phyloP scores from a whole-genome alignment of 441 rosid genomes.

The Gossypium aridum region DNA sequence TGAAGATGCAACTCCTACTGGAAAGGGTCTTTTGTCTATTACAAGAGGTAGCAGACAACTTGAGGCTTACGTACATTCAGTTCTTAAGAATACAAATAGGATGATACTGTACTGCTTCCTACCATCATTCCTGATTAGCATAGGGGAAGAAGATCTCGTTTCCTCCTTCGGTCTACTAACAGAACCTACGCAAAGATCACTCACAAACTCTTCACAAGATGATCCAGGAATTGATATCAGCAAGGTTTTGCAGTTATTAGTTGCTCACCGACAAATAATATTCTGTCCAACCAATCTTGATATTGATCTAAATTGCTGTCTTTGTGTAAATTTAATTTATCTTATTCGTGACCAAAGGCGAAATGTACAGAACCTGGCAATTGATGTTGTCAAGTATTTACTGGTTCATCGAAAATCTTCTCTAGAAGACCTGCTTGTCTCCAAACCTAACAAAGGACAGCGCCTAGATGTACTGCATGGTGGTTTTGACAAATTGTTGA shows the following conservation, averaged over 20 bases:
- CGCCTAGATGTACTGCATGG: constrained; percentile 81
- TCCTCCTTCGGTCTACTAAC: constrained; percentile 64
- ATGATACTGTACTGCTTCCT: constrained; percentile 91
- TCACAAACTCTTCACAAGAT: constrained; percentile 46
- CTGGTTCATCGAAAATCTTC: constrained; percentile 90
- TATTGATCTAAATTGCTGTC: constrained; percentile 91
- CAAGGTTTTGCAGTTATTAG: constrained; percentile 82
- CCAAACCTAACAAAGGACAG: constrained; percentile 85
- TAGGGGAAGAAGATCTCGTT: constrained; percentile 91
- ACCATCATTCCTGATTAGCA: constrained; percentile 79
- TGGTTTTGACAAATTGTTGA: constrained; percentile 93
- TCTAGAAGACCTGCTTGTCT: constrained; percentile 87
- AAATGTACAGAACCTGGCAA: constrained; percentile 77
- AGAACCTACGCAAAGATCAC: constrained; percentile 62
- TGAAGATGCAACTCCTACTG: constrained; percentile 86
- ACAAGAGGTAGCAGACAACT: constrained; percentile 85
- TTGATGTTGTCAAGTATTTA: constrained; percentile 78
- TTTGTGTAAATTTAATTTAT: constrained; percentile 84
- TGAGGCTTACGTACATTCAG: constrained; percentile 89
- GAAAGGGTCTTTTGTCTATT: constrained; percentile 87
- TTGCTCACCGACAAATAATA: constrained; percentile 83
- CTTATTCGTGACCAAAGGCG: constrained; percentile 80
- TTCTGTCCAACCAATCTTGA: constrained; percentile 97
- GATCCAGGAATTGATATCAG: constrained; percentile 80
- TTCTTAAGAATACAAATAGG: constrained; percentile 90